Conservation (phyloP, 768 basidiomycete species). For the Amanita inopinata region DNA sequence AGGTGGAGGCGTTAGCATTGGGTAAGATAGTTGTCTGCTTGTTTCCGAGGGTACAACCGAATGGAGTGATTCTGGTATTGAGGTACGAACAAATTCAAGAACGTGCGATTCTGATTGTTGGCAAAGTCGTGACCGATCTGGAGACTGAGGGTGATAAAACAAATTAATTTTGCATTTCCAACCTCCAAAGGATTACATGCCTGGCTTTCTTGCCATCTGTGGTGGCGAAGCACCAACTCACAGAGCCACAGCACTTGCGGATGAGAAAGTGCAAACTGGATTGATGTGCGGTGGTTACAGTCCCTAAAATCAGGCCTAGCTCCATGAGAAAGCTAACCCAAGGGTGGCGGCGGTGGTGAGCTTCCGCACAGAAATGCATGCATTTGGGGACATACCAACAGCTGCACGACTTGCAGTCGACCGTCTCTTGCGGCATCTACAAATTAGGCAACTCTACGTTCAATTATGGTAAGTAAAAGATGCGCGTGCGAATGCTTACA, state of each 20-base stretch:
- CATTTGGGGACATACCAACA: constrained; percentile 40
- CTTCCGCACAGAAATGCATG: background rate
- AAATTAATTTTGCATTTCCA: background rate
- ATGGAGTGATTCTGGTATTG: constrained; percentile 15
- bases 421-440: constrained; percentile 73
- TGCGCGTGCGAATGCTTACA: constrained; percentile 37
- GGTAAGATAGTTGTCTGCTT: background rate
- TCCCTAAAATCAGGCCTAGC: constrained; percentile 69
- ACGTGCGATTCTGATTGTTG: constrained; percentile 23
- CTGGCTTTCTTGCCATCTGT: constrained; percentile 49
- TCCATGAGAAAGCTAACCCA: constrained; percentile 49
- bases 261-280: constrained; percentile 60
- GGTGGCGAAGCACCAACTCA: constrained; percentile 52
- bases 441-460: constrained; percentile 14
- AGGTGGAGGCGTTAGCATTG: constrained; percentile 20
- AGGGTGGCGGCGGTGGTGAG: constrained; percentile 5
- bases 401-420: constrained; percentile 52
- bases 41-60: background rate
- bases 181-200: constrained; percentile 26
- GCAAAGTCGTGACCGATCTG: constrained; percentile 8
- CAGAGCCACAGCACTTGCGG: constrained; percentile 60
- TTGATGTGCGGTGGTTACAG: constrained; percentile 58
- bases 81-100: constrained; percentile 26
- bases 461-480: constrained; percentile 11
- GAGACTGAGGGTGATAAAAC: constrained; percentile 7